Base-by-base conservation (phyloP, 805 yeast genomes). In the Nakazawaea populi region DNA sequence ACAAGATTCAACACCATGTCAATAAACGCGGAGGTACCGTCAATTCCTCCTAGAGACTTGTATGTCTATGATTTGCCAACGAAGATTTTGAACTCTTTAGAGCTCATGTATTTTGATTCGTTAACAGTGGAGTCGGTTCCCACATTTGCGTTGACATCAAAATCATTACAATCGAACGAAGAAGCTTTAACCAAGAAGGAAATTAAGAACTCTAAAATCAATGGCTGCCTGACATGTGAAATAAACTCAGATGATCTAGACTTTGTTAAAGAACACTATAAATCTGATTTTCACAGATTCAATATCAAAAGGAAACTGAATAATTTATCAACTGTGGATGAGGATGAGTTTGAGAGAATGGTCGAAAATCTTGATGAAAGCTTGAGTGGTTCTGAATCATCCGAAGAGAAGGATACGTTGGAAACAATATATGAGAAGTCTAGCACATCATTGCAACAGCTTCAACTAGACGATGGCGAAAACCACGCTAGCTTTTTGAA, bases 341-440 rank as follows among this genome's bases (percentile, higher is more conserved):
- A 78, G 55, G 75, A 66, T 3, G 82, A 83, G 59, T 87, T 85
- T 58, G 87, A 83, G 36, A 65, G 69, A 10, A 56, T 80, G 39
- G 62, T 79, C 44, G 82, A 76, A 38, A 71, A 73, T 38, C 71
- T 75, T 51, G 75, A 77, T 27, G 83, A 78, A 53, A 76, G 86
- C 63, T 71, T 83, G 7, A 82, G 88, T 3, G 89, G 87, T 0
- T 70, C 79, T 0, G 80, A 71, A n/a, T 69, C 75, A 1, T 69
- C 54, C 5, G 60, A 55, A 8, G 60, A 41, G 2, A 38, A 41
- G 11, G 39, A 32, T 42, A 29, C 56, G 14, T 58, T 65, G 30
- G 60, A 64, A 24, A 48, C 61, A 2, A 56, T 64, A 4, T 37
- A 41, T 38, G 54, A 51, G 30, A 42, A 39, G 14, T 27, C 54